phyloP scores from a whole-genome alignment of 164 flowering plant species.

The Santalum album region DNA sequence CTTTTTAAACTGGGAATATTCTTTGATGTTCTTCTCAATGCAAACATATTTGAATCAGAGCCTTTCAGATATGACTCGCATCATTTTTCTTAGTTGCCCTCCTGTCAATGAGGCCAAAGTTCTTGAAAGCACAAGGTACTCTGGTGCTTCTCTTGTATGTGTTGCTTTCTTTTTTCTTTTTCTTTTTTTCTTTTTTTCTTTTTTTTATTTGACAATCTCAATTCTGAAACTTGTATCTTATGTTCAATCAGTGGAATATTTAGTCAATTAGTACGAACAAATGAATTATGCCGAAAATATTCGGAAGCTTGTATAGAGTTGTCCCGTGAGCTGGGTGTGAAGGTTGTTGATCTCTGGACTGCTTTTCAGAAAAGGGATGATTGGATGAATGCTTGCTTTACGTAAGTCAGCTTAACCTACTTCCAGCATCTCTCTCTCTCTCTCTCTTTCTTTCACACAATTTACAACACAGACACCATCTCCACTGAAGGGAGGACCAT shows the following conservation, averaged over 20 bases:
- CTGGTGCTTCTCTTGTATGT: neutral
- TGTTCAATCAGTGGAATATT: neutral
- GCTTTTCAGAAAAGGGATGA: neutral
- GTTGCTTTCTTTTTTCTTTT: neutral
- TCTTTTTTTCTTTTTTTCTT: neutral
- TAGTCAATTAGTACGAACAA: neutral
- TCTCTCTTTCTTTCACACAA: too few species aligned
- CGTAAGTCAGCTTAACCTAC: neutral
- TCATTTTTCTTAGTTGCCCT: constrained; percentile 4
- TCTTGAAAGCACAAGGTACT: neutral
- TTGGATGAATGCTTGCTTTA: constrained; percentile 6
- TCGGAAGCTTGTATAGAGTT: constrained; percentile 5
- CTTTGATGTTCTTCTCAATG: neutral
- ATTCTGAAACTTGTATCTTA: neutral
- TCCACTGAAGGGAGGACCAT: too few species aligned
- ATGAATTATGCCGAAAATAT: constrained; percentile 1
- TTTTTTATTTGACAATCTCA: neutral
- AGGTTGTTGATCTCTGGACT: constrained; percentile 6
- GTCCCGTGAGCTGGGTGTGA: constrained; percentile 1
- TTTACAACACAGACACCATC: too few species aligned
- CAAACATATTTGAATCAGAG: neutral
- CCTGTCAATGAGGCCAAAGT: constrained; percentile 3
- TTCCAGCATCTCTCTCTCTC: too few species aligned
- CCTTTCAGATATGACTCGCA: constrained; percentile 1
- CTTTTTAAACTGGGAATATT: neutral